These are phyloP conservation scores for Pistacia vera DNA, from an alignment of 345 rosid species.

Conservation along the genomic window DNA sequence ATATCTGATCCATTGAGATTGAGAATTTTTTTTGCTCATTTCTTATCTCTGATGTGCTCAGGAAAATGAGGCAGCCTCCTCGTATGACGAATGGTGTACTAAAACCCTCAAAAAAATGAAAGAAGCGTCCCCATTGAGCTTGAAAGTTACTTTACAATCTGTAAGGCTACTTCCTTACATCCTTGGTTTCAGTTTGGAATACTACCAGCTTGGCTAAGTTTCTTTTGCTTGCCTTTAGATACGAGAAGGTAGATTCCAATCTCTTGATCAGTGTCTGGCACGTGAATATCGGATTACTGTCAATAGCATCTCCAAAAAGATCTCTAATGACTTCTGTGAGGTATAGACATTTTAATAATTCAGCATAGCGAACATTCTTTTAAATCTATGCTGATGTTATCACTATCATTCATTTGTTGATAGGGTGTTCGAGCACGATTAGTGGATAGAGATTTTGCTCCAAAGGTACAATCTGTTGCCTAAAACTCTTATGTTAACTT, in stretches of 20 bases:
- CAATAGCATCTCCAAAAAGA: conserved; percentile 51
- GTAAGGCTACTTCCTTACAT: conserved; percentile 45
- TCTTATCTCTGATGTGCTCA: conserved; percentile 24
- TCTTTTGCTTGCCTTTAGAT: conserved; percentile 46
- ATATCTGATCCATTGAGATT: background rate
- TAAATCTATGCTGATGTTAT: background rate
- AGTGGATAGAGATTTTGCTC: conserved; percentile 88
- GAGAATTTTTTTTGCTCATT: conserved; percentile 6
- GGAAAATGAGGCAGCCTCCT: conserved; percentile 62
- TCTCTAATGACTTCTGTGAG: conserved; percentile 83
- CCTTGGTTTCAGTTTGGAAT: conserved; percentile 14
- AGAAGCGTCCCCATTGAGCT: conserved; percentile 93
- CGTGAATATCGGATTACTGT: conserved; percentile 75
- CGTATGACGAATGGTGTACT: conserved; percentile 66
- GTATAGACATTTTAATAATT: conserved; percentile 32
- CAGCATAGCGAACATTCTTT: background rate
- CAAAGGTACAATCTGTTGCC: conserved; percentile 54
- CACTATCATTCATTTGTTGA: background rate
- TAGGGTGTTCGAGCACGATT: conserved; percentile 85
- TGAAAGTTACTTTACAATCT: conserved; percentile 77
- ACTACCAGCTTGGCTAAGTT: background rate
- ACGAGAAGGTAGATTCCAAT: conserved; percentile 87
- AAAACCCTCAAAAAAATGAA: conserved; percentile 55
- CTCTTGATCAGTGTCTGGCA: conserved; percentile 84
- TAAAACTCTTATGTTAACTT: background rate